These are phyloP conservation scores for Pulveroboletus frians DNA, from an alignment of 768 basidiomycete genomes.

Conservation along the genomic window DNA sequence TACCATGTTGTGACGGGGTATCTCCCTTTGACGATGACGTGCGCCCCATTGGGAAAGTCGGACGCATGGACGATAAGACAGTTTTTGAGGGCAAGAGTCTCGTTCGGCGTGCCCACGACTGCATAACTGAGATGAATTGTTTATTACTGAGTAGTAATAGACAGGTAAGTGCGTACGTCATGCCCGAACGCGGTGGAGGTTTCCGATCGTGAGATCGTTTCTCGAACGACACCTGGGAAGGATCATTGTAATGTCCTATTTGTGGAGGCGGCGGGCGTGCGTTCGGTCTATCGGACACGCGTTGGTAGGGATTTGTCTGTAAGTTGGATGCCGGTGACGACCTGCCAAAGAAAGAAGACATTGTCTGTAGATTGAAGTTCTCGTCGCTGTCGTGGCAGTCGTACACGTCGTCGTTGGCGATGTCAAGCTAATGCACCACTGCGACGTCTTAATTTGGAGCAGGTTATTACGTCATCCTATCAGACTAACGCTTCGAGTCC, in stretches of 20 bases:
- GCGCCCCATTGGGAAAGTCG: slow-evolving; percentile 70
- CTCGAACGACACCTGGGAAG: slow-evolving; percentile 45
- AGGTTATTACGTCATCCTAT: slow-evolving; percentile 24
- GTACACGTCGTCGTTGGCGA: neutral
- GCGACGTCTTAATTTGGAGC: neutral
- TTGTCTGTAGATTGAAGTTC: neutral
- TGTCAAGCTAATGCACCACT: neutral
- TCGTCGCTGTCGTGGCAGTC: neutral
- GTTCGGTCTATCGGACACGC: slow-evolving; percentile 38
- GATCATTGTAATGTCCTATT: slow-evolving; percentile 50
- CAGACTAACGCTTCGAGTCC: neutral
- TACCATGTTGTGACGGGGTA: slow-evolving; percentile 75
- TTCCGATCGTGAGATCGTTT: slow-evolving; percentile 43
- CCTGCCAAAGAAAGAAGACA: slow-evolving; percentile 43
- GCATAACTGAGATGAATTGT: slow-evolving; percentile 36
- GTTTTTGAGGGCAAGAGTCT: slow-evolving; percentile 71
- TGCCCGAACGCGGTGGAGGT: slow-evolving; percentile 30
- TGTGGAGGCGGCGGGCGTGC: slow-evolving; percentile 34
- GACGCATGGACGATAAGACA: slow-evolving; percentile 72
- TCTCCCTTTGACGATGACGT: slow-evolving; percentile 68
- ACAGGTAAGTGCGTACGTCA: slow-evolving; percentile 16
- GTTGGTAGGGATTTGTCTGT: slow-evolving; percentile 39
- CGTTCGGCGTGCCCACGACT: slow-evolving; percentile 59
- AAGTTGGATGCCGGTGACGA: slow-evolving; percentile 28
- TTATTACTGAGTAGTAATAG: neutral